Base-by-base conservation (phyloP, 208 protist genomes). In the Trypanosoma grayi region DNA sequence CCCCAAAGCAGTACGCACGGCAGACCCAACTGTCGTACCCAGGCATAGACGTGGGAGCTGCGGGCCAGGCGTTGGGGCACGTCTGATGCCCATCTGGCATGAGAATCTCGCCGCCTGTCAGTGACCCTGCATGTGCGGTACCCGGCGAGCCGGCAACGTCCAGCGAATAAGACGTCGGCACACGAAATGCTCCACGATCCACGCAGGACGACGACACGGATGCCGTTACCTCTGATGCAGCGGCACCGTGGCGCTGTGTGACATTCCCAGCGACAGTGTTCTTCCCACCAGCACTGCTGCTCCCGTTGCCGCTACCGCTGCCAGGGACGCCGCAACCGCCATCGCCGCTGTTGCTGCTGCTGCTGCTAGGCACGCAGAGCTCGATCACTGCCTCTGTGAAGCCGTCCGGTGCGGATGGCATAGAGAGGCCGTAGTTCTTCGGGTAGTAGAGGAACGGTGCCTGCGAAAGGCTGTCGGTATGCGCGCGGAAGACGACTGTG, bases 401-500 rank as follows among this genome's bases (percentile, higher is more conserved):
- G 22, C 18, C 16, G 25, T 50, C 37, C 4, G 4, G 20, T 8
- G 20, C 27, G 4, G 31, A 37, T 18, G 69, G 66, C 40, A 70
- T 64, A 2, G 77, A 40, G 11, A 85, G 56, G 50, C 73, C 74
- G 54, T 88, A 94, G 60, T 91, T 87, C 44, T 80, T 81, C 14
- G 87, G 84, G 37, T 63, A 85, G 58, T 87, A 94, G 13, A 94
- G 72, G 68, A 94, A 94, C 6, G 66, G 75, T 13, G 64, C 80
- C 56, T 75, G 78, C 13, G 83, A 82, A 34, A 89, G 55, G 27
- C 25, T 53, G 31, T 90, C 84, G 22, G 47, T 63, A 67, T 94
- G 87, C 0, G 71, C 72, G 30, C 87, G 87, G 46, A 94, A 94
- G 16, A 89, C 78, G n/a, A 94, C 76, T 4, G 66, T 78, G n/a